Base-by-base conservation (phyloP, 2,329 filamentous ascomycete genomes). In the Penicillium thymicola region DNA sequence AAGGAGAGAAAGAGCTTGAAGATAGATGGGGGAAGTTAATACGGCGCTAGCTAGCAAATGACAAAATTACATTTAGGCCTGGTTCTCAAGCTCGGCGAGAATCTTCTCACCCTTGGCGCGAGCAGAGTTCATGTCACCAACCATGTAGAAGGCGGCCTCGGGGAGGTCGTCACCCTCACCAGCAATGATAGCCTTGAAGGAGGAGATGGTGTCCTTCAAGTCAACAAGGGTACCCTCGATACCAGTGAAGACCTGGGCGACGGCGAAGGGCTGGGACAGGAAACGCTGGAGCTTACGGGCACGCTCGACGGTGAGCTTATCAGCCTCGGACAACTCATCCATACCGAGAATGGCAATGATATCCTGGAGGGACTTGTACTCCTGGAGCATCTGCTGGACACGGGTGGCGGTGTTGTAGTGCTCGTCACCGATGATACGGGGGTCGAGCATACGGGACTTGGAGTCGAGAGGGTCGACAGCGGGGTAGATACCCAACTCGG, bases 341-440 rank as follows among this genome's bases (percentile, higher is more conserved):
- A 99, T 97, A 89, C 93, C 93, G 78, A 97, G 82, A 92, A 99
- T 99, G 81, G 94, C 94, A 85, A 97, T 97, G 88, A 99, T 99
- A 85, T 99, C 94, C 85, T 99, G 94, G 69, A 99, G 91, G 66
- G 93, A 97, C 90, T 97, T 97, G 90, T 99, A 99, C 86, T 97
- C 94, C 84, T 99, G 94, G 78, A 99, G 89, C 82, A 97, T 97
- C 84, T 96, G 92, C 85, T 99, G 94, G 75, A 99, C 94, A 72
- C 88, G 88, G 78, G 89, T 90, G 78, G 94, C 94, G 72, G 87
- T 93, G 63, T 92, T 79, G 88, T 99, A 99, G 86, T 99, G 94
- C 63, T 99, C 94, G 76, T 97, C 85, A 79, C 94, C 94, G 74
- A 99, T 89, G 76, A 99, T 87, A 90, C 94, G 92, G 81, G 94